A percentile compares a stretch with the other conserved stretches of the same genome.
phyloP scores from a whole-genome alignment of 305 asterid genomes.

The Caryopteris hybrid region DNA sequence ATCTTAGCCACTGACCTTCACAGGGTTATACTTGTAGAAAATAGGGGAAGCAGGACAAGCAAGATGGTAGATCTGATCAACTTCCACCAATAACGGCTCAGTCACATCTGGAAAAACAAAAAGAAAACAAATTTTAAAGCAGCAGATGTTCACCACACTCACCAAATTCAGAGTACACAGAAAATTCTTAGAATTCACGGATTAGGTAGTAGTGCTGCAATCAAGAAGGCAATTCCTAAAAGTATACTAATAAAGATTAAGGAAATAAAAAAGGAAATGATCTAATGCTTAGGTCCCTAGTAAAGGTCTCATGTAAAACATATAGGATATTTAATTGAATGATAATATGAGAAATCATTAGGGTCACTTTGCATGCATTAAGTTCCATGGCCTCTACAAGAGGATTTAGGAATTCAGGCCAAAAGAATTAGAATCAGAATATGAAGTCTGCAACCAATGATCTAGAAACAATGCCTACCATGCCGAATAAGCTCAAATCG shows the following conservation, averaged over 20 bases:
- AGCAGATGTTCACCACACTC: neutral
- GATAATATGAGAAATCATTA: too few relatives aligned
- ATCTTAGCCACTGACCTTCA: too few relatives aligned
- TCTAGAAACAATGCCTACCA: conserved; percentile 49
- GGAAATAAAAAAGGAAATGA: neutral
- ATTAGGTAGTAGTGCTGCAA: neutral
- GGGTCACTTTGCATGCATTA: too few relatives aligned
- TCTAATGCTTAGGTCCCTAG: neutral
- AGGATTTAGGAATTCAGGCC: too few relatives aligned
- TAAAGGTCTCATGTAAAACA: neutral
- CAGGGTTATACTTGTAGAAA: conserved; percentile 95
- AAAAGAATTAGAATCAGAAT: too few relatives aligned
- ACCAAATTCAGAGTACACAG: neutral
- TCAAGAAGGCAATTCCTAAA: neutral
- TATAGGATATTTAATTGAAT: too few relatives aligned
- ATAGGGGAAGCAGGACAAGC: conserved; percentile 99
- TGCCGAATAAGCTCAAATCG: conserved; percentile 97
- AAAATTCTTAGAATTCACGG: too few relatives aligned
- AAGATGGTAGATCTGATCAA: conserved; percentile 93
- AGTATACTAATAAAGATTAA: neutral
- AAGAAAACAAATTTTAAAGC: neutral
- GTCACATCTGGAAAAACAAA: conserved; percentile 74
- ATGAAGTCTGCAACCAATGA: too few relatives aligned
- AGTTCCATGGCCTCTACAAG: too few relatives aligned
- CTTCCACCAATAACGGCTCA: conserved; percentile 78